Evolutionary conservation across 2,329 filamentous ascomycete species (phyloP), one percentile per base, ranked within the genome.

Genomic region (Ascochyta lentis): DNA sequence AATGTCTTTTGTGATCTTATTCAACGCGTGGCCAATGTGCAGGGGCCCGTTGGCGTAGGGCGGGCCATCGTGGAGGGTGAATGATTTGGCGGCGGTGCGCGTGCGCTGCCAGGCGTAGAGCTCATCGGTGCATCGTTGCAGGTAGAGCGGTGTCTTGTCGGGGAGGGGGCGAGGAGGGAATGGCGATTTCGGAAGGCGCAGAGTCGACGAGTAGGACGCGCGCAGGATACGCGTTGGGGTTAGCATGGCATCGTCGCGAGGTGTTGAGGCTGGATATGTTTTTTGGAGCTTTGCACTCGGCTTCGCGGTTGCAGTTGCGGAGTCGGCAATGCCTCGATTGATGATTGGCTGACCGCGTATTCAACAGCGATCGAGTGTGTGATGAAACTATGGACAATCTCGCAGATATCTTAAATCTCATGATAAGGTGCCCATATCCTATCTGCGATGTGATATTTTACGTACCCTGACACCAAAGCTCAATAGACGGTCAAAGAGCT

Each of bases 1-100:
- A 69, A 98, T 90, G 77, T 99, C 95, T 80, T 99, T 99, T 56
- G 96, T 82, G 65, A 98, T 89, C 79, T 99, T 99, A 78, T 99
- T 99, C 71, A 99, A 80, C 33, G 95, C 92, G 80, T 99, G 95
- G 3, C 95, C 95, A 58, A 96, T 87, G 71, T 99, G 95, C 9
- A 99, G 84, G 40, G 84, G 85, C 13, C 95, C 95, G 78, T 99
- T 99, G 61, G 95, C 95, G 74, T 98, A 99, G 0, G 95, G 95
- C 0, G 95, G 95, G 0, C 95, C 95, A 86, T 99, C 95, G 72
- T 98, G 95, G 8, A 99, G 81, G 2, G 92, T 80, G 63, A 98
- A 99, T 0, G 83, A 81, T 39, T 85, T 77, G 33, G 84, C 77
- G 45, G 16, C 63, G 78, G 52, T 76, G 74, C 59, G 69, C 34